Percentiles rank a stretch among this genome's conserved stretches.
phyloP scores from a whole-genome alignment of 2,329 filamentous ascomycete species.

The Aspergillus terreus region DNA sequence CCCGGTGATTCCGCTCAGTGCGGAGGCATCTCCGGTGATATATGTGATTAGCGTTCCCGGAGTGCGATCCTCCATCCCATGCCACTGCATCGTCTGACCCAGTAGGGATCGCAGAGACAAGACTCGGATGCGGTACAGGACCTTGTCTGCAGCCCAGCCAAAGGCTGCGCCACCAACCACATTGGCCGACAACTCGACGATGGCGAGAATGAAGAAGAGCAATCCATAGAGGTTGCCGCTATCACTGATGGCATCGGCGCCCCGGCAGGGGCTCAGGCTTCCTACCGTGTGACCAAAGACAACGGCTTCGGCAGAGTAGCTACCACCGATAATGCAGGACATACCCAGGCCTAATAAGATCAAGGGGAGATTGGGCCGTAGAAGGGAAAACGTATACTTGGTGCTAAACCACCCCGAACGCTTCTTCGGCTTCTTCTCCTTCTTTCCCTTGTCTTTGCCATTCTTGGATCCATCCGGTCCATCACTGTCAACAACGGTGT shows the following conservation, averaged over 20 bases:
- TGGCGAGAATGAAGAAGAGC: slow-evolving; percentile 57
- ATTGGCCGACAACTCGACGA: slow-evolving; percentile 58
- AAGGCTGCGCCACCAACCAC: slow-evolving; percentile 56
- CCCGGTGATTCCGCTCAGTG: slow-evolving; percentile 65
- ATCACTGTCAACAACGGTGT: slow-evolving; percentile 11
- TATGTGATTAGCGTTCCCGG: slow-evolving; percentile 60
- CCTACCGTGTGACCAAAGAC: slow-evolving; percentile 59
- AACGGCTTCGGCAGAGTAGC: slow-evolving; percentile 54
- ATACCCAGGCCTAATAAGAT: slow-evolving; percentile 50
- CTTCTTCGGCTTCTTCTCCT: slow-evolving; percentile 12
- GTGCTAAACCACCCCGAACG: slow-evolving; percentile 21
- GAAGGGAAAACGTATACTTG: slow-evolving; percentile 33
- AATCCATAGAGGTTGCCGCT: slow-evolving; percentile 52
- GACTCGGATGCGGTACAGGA: slow-evolving; percentile 60
- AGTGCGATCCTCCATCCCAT: slow-evolving; percentile 60
- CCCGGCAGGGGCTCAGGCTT: slow-evolving; percentile 52
- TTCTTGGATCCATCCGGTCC: slow-evolving; percentile 9
- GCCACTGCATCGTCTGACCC: slow-evolving; percentile 65
- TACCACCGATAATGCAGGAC: slow-evolving; percentile 53
- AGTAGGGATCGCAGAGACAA: slow-evolving; percentile 61
- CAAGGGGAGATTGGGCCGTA: slow-evolving; percentile 42
- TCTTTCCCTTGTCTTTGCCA: slow-evolving; percentile 13
- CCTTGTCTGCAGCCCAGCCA: slow-evolving; percentile 58
- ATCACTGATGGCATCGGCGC: slow-evolving; percentile 45
- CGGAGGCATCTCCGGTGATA: slow-evolving; percentile 66